A percentile compares a stretch with the other conserved stretches of the same genome.
Evolutionary conservation across 164 flowering plant genomes (phyloP).

Genomic region (Aristolochia californica): DNA sequence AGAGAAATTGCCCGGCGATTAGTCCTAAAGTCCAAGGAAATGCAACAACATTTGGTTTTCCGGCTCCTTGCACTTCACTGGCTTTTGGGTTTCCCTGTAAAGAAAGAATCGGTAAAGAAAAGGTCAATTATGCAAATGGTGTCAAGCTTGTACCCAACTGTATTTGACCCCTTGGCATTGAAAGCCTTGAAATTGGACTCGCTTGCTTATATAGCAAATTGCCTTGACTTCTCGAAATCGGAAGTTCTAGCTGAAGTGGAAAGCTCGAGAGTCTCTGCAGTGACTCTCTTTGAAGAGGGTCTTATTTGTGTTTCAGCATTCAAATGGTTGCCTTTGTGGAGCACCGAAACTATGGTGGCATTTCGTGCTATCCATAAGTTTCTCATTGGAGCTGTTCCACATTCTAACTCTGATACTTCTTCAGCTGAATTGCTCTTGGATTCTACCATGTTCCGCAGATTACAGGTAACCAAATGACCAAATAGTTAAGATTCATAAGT

Average conservation of each 20-base stretch:
- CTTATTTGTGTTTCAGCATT: constrained; percentile 71
- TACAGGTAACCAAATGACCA: constrained; percentile 39
- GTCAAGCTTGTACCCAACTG: constrained; percentile 47
- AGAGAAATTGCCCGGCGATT: constrained; percentile 53
- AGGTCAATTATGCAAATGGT: constrained; percentile 25
- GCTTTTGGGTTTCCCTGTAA: constrained; percentile 46
- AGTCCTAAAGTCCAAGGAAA: constrained; percentile 49
- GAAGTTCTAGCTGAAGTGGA: constrained; percentile 16
- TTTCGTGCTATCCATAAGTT: constrained; percentile 78
- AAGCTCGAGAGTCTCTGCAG: constrained; percentile 18
- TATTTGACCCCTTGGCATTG: constrained; percentile 83
- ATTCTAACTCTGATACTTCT: constrained; percentile 39
- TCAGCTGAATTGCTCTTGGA: constrained; percentile 28
- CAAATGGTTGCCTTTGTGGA: constrained; percentile 90
- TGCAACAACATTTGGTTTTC: constrained; percentile 56
- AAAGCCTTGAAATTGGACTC: constrained; percentile 76
- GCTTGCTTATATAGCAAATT: constrained; percentile 49
- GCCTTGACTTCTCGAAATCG: constrained; percentile 15
- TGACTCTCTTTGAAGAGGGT: constrained; percentile 62
- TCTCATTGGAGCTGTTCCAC: constrained; percentile 54
- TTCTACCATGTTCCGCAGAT: constrained; percentile 40
- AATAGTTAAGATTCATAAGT: background rate
- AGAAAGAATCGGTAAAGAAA: constrained; percentile 24
- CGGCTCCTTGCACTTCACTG: constrained; percentile 78
- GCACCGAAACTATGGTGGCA: constrained; percentile 84